Evolutionary conservation across 768 basidiomycete species (phyloP).

Genomic region (Panaeolus papilionaceus): DNA sequence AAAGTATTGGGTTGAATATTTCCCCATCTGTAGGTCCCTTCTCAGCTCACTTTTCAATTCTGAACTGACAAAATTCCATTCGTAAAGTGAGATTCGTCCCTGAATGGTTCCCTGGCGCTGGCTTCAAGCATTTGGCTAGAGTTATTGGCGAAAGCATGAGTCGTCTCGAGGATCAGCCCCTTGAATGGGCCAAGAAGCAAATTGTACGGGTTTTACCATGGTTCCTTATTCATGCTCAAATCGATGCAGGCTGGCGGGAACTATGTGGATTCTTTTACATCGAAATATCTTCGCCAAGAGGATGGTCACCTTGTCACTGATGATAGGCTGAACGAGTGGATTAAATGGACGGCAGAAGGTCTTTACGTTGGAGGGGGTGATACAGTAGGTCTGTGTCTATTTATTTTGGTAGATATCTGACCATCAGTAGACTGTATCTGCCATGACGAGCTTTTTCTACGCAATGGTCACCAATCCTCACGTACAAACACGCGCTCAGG

Average conservation of each 20-base stretch:
- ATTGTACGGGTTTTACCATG: slow-evolving; percentile 30
- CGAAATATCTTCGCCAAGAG: slow-evolving; percentile 35
- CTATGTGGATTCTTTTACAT: slow-evolving; percentile 39
- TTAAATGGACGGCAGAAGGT: slow-evolving; percentile 36
- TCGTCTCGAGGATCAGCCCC: slow-evolving; percentile 32
- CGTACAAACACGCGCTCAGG: slow-evolving; percentile 43
- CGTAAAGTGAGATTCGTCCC: slow-evolving; percentile 45
- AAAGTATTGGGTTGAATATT: slow-evolving; percentile 45
- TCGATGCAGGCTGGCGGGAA: slow-evolving; percentile 18
- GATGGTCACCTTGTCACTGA: slow-evolving; percentile 28
- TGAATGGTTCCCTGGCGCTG: slow-evolving; percentile 49
- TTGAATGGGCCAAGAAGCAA: slow-evolving; percentile 38
- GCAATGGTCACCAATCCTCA: slow-evolving; percentile 46
- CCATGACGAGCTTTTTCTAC: slow-evolving; percentile 42
- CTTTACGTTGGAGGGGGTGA: slow-evolving; percentile 46
- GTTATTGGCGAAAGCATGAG: slow-evolving; percentile 26
- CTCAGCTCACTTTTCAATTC: too few species aligned
- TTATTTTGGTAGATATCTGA: neutral
- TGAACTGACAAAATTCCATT: neutral
- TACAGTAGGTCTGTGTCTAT: slow-evolving; percentile 35
- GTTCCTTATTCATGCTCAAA: neutral
- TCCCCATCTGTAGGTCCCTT: slow-evolving; percentile 40
- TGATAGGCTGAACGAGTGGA: slow-evolving; percentile 32
- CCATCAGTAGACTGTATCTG: slow-evolving; percentile 38
- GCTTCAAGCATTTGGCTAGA: slow-evolving; percentile 41